These are phyloP conservation scores for Sherardia arvensis DNA, from an alignment of 257 asterid species.

Conservation along the genomic window DNA sequence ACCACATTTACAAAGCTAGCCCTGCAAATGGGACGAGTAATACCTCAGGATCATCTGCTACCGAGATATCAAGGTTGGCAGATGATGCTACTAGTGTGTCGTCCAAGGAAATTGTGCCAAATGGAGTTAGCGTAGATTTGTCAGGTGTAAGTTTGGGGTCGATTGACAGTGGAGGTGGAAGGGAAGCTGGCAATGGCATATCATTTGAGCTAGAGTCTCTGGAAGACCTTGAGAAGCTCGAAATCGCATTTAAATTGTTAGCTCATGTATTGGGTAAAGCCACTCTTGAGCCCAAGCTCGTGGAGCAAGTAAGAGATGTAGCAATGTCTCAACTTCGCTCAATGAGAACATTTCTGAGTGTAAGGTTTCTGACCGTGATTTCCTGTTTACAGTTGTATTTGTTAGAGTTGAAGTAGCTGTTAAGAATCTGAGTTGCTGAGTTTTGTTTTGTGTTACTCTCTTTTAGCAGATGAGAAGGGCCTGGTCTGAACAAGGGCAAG, in stretches of 20 bases:
- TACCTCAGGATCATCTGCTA: constrained; percentile 22
- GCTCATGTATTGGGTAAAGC: constrained; percentile 54
- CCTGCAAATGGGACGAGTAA: constrained; percentile 19
- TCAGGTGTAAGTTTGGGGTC: constrained; percentile 30
- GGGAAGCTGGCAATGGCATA: constrained; percentile 34
- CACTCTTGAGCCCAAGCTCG: constrained; percentile 44
- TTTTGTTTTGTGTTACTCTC: constrained; percentile 16
- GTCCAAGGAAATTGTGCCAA: constrained; percentile 16
- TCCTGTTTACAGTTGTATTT: constrained; percentile 2
- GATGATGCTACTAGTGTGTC: constrained; percentile 18
- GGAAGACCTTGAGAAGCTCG: constrained; percentile 74
- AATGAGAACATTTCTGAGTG: constrained; percentile 75
- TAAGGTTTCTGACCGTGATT: constrained; percentile 13
- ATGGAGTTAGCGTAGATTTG: constrained; percentile 43
- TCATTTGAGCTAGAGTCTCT: constrained; percentile 64
- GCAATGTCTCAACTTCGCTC: constrained; percentile 69
- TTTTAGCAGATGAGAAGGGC: constrained; percentile 68
- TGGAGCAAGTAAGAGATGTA: constrained; percentile 72
- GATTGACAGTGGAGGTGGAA: constrained; percentile 37
- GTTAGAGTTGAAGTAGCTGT: neutral
- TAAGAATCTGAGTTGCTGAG: constrained; percentile 12
- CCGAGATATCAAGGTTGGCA: constrained; percentile 12
- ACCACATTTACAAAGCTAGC: constrained; percentile 18
- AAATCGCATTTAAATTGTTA: constrained; percentile 57
- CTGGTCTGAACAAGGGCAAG: constrained; percentile 93